Evolutionary conservation across 306 rosid genomes (phyloP), one percentile per base, ranked within the genome.

Genomic region (Dryas alaskensis): DNA sequence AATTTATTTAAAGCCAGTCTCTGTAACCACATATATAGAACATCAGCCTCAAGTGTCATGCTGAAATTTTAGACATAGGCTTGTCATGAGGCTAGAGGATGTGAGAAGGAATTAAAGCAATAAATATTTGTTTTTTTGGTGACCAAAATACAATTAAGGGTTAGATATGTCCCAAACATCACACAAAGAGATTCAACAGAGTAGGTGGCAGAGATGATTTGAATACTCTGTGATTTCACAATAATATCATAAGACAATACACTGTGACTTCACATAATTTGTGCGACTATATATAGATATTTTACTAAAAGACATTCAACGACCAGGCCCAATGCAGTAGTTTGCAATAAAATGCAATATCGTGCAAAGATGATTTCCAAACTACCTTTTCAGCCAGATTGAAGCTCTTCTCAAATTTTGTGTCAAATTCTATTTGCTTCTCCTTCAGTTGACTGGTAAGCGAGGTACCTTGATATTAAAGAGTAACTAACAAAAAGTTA

Each of bases 391-490:
- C 82, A 40, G 79, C 82, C 82, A 88, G 76, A 74, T 81, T 86
- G 78, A 94, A 94, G 70, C 54, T 46, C 72, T 86, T 85, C 87
- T 86, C 92, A 77, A 92, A 89, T 81, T 83, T 88, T 16, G 81
- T 68, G 68, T 94, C 96, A 94, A 89, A 94, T 52, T 89, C 89
- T 74, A 74, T 84, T 68, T 89, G 87, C 83, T 94, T 94, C 78
- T 83, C 87, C 69, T 86, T 88, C 86, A 92, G 84, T 73, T 70
- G 89, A 71, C 83, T 73, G 22, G 99, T 86, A 74, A 94, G 80
- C 14, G 87, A 84, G 70, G 87, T 55, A 73, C 96, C 99, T 94
- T 69, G 76, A 80, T 31, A 31, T 73, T 14, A 73, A 39, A 59
- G 7, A 74, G 31, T 59, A 57, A 64, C 75, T 44, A 71, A 71